These are phyloP conservation scores for Domatiomyces catenatus DNA, from an alignment of 2,329 filamentous ascomycete species.

Conservation along the genomic window DNA sequence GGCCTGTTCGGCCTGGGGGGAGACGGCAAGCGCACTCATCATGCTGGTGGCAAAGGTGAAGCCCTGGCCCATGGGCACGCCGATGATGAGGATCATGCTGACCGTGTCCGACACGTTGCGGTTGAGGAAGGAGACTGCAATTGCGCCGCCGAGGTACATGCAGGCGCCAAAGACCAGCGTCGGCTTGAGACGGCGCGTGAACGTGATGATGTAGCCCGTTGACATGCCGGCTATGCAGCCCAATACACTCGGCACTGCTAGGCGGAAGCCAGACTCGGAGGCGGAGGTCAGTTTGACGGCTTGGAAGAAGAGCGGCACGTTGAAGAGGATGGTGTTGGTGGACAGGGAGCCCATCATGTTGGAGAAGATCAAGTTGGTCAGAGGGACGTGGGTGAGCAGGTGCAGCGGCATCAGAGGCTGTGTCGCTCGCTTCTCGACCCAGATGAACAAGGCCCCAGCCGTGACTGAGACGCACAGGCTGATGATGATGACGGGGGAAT, in stretches of 20 bases:
- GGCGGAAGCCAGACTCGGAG: slow-evolving; percentile 51
- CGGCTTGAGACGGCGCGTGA: slow-evolving; percentile 28
- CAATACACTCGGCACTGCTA: slow-evolving; percentile 44
- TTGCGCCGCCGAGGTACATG: slow-evolving; percentile 23
- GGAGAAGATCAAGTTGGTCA: slow-evolving; percentile 42
- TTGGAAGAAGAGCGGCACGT: slow-evolving; percentile 56
- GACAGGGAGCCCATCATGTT: slow-evolving; percentile 28
- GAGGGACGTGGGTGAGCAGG: slow-evolving; percentile 36
- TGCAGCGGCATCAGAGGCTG: slow-evolving; percentile 47
- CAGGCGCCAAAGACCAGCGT: slow-evolving; percentile 26
- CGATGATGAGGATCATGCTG: slow-evolving; percentile 27
- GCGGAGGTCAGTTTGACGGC: slow-evolving; percentile 50
- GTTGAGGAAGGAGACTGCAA: slow-evolving; percentile 24
- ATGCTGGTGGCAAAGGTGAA: slow-evolving; percentile 28
- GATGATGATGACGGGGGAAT: slow-evolving; percentile 41
- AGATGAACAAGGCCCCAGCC: slow-evolving; percentile 38
- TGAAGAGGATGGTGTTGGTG: slow-evolving; percentile 42
- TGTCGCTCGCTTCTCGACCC: slow-evolving; percentile 34
- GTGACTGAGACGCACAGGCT: slow-evolving; percentile 36
- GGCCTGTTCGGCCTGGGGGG: slow-evolving; percentile 30
- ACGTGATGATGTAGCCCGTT: slow-evolving; percentile 30
- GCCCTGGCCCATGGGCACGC: slow-evolving; percentile 27
- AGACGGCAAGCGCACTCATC: slow-evolving; percentile 28
- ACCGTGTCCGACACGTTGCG: slow-evolving; percentile 26
- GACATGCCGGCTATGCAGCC: slow-evolving; percentile 28